Evolutionary conservation across 164 flowering plant species (phyloP), one percentile per base, ranked within the genome.

Genomic region (Platanus orientalis): DNA sequence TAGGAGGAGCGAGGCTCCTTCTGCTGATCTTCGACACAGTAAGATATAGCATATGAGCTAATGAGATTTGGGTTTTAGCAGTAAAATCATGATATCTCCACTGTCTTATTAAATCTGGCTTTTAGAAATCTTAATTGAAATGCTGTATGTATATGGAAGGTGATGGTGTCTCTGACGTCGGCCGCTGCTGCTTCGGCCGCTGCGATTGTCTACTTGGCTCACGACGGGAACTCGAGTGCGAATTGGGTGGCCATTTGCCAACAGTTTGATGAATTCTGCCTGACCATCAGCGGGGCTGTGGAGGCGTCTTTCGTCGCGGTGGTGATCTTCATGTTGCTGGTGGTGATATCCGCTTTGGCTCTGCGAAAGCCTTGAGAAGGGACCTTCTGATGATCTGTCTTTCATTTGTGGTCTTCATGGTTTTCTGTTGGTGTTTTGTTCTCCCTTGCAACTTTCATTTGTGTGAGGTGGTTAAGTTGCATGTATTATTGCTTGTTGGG

Each of bases 221-320:
- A 92, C 78, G 81, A 77, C 9, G 98, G 98, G 32, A 90, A 88
- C 57, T 40, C 82, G 3, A 83, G 57, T 63, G 83, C 96, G 4
- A 92, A 90, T 53, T 90, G 97, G 97, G 52, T 84, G 0, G 82
- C 89, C 2, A 90, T 93, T 29, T 93, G 97, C 63, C 76, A 82
- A 48, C 94, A 88, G 63, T 93, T 83, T 47, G 68, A 67, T 6
- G 83, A 84, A 39, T 90, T 90, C 72, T 93, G 98, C n/a, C n/a
- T 65, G 79, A 81, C 71, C 53, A 54, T 73, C 23, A 88, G 94
- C 49, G 94, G 94, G 2, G 81, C 98, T 0, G 90, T 84, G 45
- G 89, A 88, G 62, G 80, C 85, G 0, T 74, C 89, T 0, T 85
- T 88, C 65, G 34, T 82, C 3, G 71, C 87, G 0, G 84, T 70